Conservation (phyloP, 306 rosid genomes). For the Begonia fuchsioides region DNA sequence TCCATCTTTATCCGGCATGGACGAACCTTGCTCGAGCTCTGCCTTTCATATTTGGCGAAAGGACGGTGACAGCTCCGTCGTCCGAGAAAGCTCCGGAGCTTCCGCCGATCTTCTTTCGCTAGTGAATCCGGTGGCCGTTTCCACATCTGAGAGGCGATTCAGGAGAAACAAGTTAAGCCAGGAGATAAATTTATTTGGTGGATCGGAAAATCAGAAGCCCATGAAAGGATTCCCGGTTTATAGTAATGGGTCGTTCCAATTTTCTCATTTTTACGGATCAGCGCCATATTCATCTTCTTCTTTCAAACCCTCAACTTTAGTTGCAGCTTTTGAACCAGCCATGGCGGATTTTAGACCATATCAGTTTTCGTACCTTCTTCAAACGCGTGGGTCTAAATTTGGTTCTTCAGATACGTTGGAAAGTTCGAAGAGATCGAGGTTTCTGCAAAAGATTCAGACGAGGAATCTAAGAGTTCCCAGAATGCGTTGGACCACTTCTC, state of each 20-base stretch:
- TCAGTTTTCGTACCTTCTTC: conserved; percentile 19
- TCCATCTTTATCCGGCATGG: conserved; percentile 12
- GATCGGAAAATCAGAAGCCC: conserved; percentile 22
- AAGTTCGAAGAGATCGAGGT: conserved; percentile 37
- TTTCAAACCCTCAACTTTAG: conserved; percentile 2
- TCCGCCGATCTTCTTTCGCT: conserved; percentile 44
- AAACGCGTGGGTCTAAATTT: conserved; percentile 10
- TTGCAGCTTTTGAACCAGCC: conserved; percentile 7
- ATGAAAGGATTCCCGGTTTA: conserved; percentile 62
- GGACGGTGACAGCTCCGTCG: neutral
- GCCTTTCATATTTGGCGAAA: conserved; percentile 33
- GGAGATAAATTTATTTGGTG: conserved; percentile 2
- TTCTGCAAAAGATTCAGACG: conserved; percentile 30
- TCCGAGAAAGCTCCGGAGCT: neutral
- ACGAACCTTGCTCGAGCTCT: no score
- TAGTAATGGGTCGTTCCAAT: conserved; percentile 15
- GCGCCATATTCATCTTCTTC: conserved; percentile 6
- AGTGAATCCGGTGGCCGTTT: conserved; percentile 18
- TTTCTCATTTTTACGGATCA: conserved; percentile 15
- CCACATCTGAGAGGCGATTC: conserved; percentile 15
- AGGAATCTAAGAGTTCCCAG: conserved; percentile 83
- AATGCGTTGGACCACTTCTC: conserved; percentile 94
- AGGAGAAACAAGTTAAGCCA: no score
- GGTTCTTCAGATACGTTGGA: conserved; percentile 28
- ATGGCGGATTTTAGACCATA: conserved; percentile 10